Base-by-base conservation (phyloP, 768 basidiomycete species). In the Jaapia argillacea region DNA sequence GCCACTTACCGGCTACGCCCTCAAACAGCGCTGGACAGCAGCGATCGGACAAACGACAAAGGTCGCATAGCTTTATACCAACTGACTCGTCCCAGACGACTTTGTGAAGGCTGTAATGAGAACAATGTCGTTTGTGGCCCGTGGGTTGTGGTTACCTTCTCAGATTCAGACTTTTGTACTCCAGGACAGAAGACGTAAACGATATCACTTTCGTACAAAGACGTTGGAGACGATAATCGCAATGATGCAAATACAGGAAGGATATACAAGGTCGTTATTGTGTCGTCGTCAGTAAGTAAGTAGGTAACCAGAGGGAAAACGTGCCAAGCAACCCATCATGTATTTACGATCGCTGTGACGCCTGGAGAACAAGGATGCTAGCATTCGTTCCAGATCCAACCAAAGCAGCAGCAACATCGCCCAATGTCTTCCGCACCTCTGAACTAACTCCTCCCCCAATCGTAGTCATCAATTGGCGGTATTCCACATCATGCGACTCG, bases 341-440 rank as follows among this genome's bases (percentile, higher is more conserved):
- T 3, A 4, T 24, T 21, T 16, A 12, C 36, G 27, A 28, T 41
- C 16, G 25, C 5, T 42, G 35, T 3, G 61, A 44, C 37, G 77
- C 73, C 52, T 84, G 81, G 45, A 79, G 45, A 5, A 84, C 69
- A 4, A 82, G 53, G 45, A 82, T 57, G 48, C 71, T 75, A 1
- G 70, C 71, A 33, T 62, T 57, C 7, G 66, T 59, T 41, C 69
- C 75, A 21, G 68, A 66, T 2, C 73, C 71, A 1, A 86, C 75
- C 44, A 89, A 55, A 13, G 77, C 81, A 6, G 81, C 77, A 22
- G 79, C 84, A 1, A 83, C 75, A 56, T 87, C 82, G 0, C 89
- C 89, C 1, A 89, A 55, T 0, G 85, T 85, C 65, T 81, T 82
- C 6, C 77, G 59, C 22, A 86, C 65, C 43, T 81, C 77, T 3